Conservation (phyloP, 73 alveolate genomes). For the Paramecium pentaurelia region DNA sequence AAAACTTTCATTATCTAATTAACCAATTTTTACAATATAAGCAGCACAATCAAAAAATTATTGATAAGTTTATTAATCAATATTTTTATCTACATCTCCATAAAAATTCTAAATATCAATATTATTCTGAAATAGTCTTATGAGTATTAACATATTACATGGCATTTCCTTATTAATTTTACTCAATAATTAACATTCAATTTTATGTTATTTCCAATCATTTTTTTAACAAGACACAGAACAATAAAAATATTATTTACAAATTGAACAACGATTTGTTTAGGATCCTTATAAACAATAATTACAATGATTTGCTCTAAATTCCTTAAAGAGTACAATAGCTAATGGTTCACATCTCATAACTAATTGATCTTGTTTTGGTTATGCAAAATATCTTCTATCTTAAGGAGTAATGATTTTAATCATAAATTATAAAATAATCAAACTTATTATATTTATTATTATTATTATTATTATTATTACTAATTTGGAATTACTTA, state of each 20-base stretch:
- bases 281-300: not conserved
- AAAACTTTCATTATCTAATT: not conserved
- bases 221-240: not conserved
- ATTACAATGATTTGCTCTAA: not conserved
- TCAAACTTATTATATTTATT: not conserved
- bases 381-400: not conserved
- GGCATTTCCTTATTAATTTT: not conserved
- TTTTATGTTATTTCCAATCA: conserved; percentile 30
- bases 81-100: not conserved
- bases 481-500: not conserved
- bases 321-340: not conserved
- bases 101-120: not conserved
- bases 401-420: not conserved
- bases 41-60: conserved; percentile 8
- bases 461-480: not conserved
- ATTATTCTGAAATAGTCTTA: not conserved
- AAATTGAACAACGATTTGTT: not conserved
- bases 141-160: not conserved
- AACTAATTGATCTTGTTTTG: not conserved
- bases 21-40: not conserved
- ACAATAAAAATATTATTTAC: not conserved
- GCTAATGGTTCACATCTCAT: not conserved
- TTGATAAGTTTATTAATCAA: not conserved
- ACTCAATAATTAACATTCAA: not conserved
- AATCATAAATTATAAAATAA: not conserved